These are phyloP conservation scores for Phaeosphaeriaceae sp. DNA, from an alignment of 2,329 filamentous ascomycete species.

Conservation along the genomic window DNA sequence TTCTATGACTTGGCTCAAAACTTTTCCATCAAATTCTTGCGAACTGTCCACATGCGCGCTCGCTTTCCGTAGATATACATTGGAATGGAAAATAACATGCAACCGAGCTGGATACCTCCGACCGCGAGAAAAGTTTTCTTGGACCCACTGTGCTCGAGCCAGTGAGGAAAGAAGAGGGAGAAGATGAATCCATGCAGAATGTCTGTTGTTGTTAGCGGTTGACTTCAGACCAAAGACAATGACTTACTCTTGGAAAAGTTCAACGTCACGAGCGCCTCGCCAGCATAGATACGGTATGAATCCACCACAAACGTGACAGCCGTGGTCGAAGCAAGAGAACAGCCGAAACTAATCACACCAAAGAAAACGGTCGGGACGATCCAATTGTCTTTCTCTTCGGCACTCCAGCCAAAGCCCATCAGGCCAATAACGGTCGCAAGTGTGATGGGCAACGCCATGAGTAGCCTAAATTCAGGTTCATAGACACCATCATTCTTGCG, in stretches of 20 bases:
- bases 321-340: constrained; percentile 87
- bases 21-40: constrained; percentile 85
- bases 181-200: constrained; percentile 90
- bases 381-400: constrained; percentile 75
- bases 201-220: constrained; percentile 54
- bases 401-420: constrained; percentile 97
- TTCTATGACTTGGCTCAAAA: constrained; percentile 50
- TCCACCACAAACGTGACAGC: constrained; percentile 94
- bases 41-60: constrained; percentile 90
- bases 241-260: constrained; percentile 85
- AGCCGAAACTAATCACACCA: constrained; percentile 89
- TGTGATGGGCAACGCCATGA: constrained; percentile 77
- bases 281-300: constrained; percentile 90
- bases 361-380: constrained; percentile 95
- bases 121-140: constrained; percentile 82
- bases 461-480: constrained; percentile 78
- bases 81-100: constrained; percentile 78
- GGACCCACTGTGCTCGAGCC: constrained; percentile 78
- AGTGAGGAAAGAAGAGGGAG: constrained; percentile 72
- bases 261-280: constrained; percentile 90
- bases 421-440: constrained; percentile 82
- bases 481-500: constrained; percentile 90
- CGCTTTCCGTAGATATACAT: constrained; percentile 96
- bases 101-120: constrained; percentile 82
- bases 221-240: neutral